phyloP scores from a whole-genome alignment of 2,329 filamentous ascomycete genomes.

The Stagonosporopsis chrysanthemi region DNA sequence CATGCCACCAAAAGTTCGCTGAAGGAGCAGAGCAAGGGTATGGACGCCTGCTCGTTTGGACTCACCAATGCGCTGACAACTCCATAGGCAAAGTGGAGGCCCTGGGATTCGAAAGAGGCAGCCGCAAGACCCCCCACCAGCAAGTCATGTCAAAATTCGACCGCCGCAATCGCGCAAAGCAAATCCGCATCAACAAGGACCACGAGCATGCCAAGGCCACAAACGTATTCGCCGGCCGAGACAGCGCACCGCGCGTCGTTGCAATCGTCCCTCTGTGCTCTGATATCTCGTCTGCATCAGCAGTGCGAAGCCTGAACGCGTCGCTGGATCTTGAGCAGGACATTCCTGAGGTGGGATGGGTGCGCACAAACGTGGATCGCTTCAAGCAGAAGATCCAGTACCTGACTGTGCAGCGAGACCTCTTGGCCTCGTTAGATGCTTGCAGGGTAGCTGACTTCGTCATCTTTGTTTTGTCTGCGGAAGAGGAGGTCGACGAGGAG shows the following conservation, averaged over 20 bases:
- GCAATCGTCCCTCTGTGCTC: constrained; percentile 84
- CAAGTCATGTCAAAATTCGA: constrained; percentile 98
- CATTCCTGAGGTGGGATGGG: constrained; percentile 63
- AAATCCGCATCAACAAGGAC: constrained; percentile 83
- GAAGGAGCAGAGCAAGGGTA: constrained; percentile 86
- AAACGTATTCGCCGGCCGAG: constrained; percentile 82
- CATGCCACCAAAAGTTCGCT: constrained; percentile 88
- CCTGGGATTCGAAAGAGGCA: constrained; percentile 67
- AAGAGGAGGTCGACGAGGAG: constrained; percentile 81
- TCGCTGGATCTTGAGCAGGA: constrained; percentile 81
- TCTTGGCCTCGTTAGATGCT: constrained; percentile 82
- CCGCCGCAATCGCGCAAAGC: constrained; percentile 91
- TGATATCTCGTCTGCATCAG: constrained; percentile 71
- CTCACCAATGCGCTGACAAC: constrained; percentile 24
- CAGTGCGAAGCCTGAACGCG: constrained; percentile 74
- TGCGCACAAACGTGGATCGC: constrained; percentile 77
- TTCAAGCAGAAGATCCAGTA: constrained; percentile 97
- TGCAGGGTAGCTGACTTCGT: constrained; percentile 92
- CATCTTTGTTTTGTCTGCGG: constrained; percentile 81
- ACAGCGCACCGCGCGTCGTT: constrained; percentile 87
- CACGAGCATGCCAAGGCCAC: constrained; percentile 80
- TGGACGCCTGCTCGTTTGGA: constrained; percentile 6
- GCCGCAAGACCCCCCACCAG: constrained; percentile 89
- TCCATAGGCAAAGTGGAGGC: constrained; percentile 75
- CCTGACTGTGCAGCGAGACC: constrained; percentile 74